Evolutionary conservation across 2,329 filamentous ascomycete species (phyloP), one percentile per base, ranked within the genome.

Genomic region (Aspergillus thermomutatus): DNA sequence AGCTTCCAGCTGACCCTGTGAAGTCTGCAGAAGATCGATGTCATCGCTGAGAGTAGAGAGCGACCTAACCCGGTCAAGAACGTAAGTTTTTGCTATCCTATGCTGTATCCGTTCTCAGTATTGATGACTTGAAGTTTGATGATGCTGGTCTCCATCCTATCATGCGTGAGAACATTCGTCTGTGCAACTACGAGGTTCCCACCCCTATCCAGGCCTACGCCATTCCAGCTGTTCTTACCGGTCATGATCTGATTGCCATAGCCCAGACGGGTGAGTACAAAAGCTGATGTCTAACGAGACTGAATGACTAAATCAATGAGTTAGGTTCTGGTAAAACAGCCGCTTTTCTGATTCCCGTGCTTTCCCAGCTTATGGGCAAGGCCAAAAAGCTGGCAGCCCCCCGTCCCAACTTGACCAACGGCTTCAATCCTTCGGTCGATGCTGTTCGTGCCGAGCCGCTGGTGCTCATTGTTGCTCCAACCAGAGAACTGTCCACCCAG

Each of bases 351-450:
- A 85, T 97, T 54, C 94, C 94, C 0, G 90, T 96, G 58, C 69
- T 97, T 52, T 96, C 92, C 58, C 89, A 90, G 72, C 78, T 99
- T 23, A 97, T 97, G 91, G 94, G 94, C 26, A 97, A 97, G 77
- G 91, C 90, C 5, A 94, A 92, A 77, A 92, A 92, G 75, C 78
- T 97, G 6, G 87, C 88, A 1, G 92, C 90, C 4, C 82, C 86
- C 47, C 69, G 92, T 4, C 91, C 92, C 0, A 86, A 88, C 60
- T 80, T 75, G 5, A 64, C 84, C 0, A 72, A 74, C 1, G 80
- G 76, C 0, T 88, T 86, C 66, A 76, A 83, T 10, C 74, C 81
- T 2, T 76, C 76, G 1, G 68, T 70, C 17, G 73, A 84, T 21
- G 72, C 75, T 1, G 83, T 90, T 41, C 84, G 85, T 46, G 93